Percentiles rank a stretch among this genome's conserved stretches.
These are phyloP conservation scores for Actinomortierella ambigua DNA, from an alignment of 371 early-diverging fungal genomes.

Conservation along the genomic window DNA sequence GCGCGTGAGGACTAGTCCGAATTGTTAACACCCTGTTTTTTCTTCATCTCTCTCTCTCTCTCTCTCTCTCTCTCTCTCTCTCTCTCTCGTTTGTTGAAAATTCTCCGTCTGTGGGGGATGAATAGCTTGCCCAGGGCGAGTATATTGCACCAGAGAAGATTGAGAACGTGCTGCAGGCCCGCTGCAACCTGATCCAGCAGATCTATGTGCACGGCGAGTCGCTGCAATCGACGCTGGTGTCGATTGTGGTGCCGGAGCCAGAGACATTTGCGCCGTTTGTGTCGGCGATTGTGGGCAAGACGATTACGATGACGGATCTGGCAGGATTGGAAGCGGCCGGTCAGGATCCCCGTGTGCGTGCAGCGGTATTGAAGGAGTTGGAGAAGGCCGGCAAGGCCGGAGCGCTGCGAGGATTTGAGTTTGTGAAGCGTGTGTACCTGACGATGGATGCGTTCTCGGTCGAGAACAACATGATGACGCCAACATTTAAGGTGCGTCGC, in stretches of 20 bases:
- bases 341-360: slow-evolving; percentile 56
- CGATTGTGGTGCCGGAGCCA: slow-evolving; percentile 84
- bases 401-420: slow-evolving; percentile 53
- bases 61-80: not conserved
- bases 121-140: slow-evolving; percentile 81
- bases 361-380: slow-evolving; percentile 21
- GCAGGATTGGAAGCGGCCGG: slow-evolving; percentile 57
- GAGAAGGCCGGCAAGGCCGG: slow-evolving; percentile 44
- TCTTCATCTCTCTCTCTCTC: not conserved
- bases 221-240: slow-evolving; percentile 78
- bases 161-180: slow-evolving; percentile 49
- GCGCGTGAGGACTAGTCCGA: not conserved
- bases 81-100: no score
- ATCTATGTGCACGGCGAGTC: slow-evolving; percentile 90
- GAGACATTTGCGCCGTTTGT: slow-evolving; percentile 56
- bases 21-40: not conserved
- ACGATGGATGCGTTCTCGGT: slow-evolving; percentile 60
- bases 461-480: slow-evolving; percentile 65
- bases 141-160: slow-evolving; percentile 98
- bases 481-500: slow-evolving; percentile 80
- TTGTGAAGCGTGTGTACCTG: slow-evolving; percentile 56
- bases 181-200: slow-evolving; percentile 52
- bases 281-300: slow-evolving; percentile 29
- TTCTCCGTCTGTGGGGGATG: no score
- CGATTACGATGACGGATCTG: slow-evolving; percentile 42